Base-by-base conservation (phyloP, 2,329 filamentous ascomycete species). In the Aspergillus luchuensis region DNA sequence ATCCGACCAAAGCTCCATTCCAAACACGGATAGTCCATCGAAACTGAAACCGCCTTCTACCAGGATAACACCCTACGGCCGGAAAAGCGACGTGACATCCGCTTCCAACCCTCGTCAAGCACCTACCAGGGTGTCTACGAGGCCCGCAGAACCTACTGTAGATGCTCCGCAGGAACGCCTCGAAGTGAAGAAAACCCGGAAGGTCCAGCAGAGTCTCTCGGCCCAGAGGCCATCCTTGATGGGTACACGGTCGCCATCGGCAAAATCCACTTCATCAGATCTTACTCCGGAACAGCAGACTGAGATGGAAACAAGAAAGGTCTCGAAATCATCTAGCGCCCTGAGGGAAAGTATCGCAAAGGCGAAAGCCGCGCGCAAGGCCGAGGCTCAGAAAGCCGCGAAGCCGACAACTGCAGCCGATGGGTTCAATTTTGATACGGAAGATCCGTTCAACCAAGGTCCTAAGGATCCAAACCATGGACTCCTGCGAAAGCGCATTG, bases 281-380 rank as follows among this genome's bases (percentile, higher is more conserved):
- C 61, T 67, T n/a, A 63, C 68, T 1, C 65, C 66, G 10, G 72
- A 75, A 50, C 64, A 71, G 28, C 67, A 71, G 19, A 55, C 67
- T 3, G 72, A 73, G 48, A 55, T 56, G 21, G 77, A 79, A 59
- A 70, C 75, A 13, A 73, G 76, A 38, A 84, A 80, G 60, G 74
- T 75, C 0, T 77, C 80, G 5, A 95, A 91, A 68, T 92, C 92
- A 0, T 97, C 94, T 0, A 81, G 85, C 15, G 89, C 92, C 0
- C 79, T 99, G 13, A 87, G 95, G 36, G 92, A 97, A 55, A 93
- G 95, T 57, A 97, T 98, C 64, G 92, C 93, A 39, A 94, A 93
- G 69, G 94, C 95, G 0, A 96, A 94, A 72, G 92, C 92, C 2
- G 91, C 92, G 2, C 89, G 87, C 59, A 85, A 87, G 63, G 87